Percentiles rank a stretch among this genome's conserved stretches.
Evolutionary conservation across 2,329 filamentous ascomycete species (phyloP).

Genomic region (Aspergillus carbonarius): DNA sequence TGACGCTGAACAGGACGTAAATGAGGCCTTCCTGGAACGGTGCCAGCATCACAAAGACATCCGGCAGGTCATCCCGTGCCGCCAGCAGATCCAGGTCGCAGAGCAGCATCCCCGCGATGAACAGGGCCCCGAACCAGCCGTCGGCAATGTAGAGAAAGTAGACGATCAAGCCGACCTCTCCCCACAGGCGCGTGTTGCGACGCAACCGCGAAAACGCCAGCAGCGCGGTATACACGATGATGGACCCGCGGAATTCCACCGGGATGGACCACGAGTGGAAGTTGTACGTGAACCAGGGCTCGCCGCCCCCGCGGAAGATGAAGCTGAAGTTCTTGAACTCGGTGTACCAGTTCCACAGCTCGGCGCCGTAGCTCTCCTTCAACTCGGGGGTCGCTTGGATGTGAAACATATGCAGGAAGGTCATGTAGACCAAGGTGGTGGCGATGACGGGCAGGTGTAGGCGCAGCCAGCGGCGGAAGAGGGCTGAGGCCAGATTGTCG

Average conservation of each 20-base stretch:
- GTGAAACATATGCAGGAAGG: slow-evolving; percentile 55
- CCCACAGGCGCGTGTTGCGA: slow-evolving; percentile 55
- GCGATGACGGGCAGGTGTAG: slow-evolving; percentile 54
- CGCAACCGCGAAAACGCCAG: slow-evolving; percentile 59
- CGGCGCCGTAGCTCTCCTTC: slow-evolving; percentile 46
- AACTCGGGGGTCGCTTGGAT: slow-evolving; percentile 45
- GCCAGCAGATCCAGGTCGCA: slow-evolving; percentile 61
- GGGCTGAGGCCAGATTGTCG: slow-evolving; percentile 48
- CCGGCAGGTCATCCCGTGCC: slow-evolving; percentile 51
- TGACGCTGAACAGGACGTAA: slow-evolving; percentile 53
- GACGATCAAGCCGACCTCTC: slow-evolving; percentile 53
- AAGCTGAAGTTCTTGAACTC: slow-evolving; percentile 71
- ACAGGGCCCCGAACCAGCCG: slow-evolving; percentile 62
- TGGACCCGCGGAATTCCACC: slow-evolving; percentile 62
- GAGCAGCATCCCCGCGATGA: slow-evolving; percentile 61
- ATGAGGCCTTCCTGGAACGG: slow-evolving; percentile 54
- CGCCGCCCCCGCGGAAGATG: slow-evolving; percentile 58
- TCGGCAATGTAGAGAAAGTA: slow-evolving; percentile 70
- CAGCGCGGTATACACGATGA: slow-evolving; percentile 60
- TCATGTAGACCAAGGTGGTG: slow-evolving; percentile 56
- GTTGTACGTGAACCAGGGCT: slow-evolving; percentile 60
- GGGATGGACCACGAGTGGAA: slow-evolving; percentile 65
- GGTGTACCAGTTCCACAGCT: slow-evolving; percentile 53
- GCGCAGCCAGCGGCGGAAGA: slow-evolving; percentile 54
- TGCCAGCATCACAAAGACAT: slow-evolving; percentile 47